phyloP scores from a whole-genome alignment of 2,329 filamentous ascomycete genomes.

The Colletotrichum agaves region DNA sequence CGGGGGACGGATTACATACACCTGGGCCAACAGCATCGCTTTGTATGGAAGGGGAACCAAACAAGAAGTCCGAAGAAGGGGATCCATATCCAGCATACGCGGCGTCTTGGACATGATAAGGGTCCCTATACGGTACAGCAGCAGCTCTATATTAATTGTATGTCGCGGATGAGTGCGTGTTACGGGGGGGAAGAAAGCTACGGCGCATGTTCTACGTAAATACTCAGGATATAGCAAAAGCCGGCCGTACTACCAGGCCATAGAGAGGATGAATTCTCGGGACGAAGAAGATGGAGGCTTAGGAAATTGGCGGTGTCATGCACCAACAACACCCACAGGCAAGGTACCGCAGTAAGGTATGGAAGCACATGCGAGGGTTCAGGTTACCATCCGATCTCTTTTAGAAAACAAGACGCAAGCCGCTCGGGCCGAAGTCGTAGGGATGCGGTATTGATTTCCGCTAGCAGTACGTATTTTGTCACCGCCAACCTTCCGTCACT shows the following conservation, averaged over 20 bases:
- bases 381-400: no score
- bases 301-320: no score
- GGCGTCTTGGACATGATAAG: conserved; percentile 4
- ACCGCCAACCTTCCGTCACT: background rate
- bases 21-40: background rate
- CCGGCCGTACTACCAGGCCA: no score
- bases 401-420: no score
- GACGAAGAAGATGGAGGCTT: no score
- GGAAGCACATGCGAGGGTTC: no score
- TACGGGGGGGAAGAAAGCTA: background rate
- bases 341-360: no score
- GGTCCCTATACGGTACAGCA: background rate
- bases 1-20: background rate
- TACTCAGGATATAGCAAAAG: no score
- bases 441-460: no score
- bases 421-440: no score
- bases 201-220: background rate
- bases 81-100: background rate
- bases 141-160: background rate
- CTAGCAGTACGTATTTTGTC: background rate
- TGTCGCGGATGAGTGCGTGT: background rate
- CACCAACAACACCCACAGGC: no score
- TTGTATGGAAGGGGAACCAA: background rate
- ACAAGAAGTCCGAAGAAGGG: background rate
- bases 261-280: no score